Evolutionary conservation across 768 basidiomycete species (phyloP).

Genomic region (Agaricus bisporus): DNA sequence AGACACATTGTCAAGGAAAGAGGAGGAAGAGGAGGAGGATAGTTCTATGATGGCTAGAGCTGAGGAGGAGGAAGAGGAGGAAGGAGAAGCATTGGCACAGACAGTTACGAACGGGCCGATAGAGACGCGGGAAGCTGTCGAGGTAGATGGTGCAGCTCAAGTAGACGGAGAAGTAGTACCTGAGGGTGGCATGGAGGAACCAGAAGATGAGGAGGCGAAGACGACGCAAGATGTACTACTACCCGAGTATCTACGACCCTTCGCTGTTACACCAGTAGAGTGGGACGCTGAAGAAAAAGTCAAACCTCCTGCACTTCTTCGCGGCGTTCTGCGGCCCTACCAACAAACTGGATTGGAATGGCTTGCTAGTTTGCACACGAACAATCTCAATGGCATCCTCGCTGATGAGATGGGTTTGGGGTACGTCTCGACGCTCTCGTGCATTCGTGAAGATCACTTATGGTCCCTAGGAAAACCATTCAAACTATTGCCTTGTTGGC

Average conservation of each 20-base stretch:
- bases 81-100: slow-evolving; percentile 25
- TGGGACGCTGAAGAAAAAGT: slow-evolving; percentile 58
- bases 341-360: slow-evolving; percentile 93
- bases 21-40: slow-evolving; percentile 15
- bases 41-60: background rate
- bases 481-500: slow-evolving; percentile 94
- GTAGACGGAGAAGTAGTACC: slow-evolving; percentile 8
- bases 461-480: slow-evolving; percentile 72
- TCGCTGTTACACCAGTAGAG: slow-evolving; percentile 64
- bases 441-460: background rate
- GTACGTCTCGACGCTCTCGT: slow-evolving; percentile 35
- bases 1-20: background rate
- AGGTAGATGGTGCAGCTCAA: slow-evolving; percentile 8
- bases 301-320: slow-evolving; percentile 66
- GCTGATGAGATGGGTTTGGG: slow-evolving; percentile 96
- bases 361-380: slow-evolving; percentile 82
- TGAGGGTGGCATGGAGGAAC: slow-evolving; percentile 3
- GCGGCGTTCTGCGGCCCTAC: slow-evolving; percentile 86
- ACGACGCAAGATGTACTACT: slow-evolving; percentile 21
- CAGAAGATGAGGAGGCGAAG: background rate
- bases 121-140: slow-evolving; percentile 22
- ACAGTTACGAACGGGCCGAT: slow-evolving; percentile 25
- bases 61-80: slow-evolving; percentile 24
- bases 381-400: slow-evolving; percentile 76
- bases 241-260: slow-evolving; percentile 58